Evolutionary conservation across 352 stramenopile genomes (phyloP).

Genomic region (Globisporangium acanthophoron): DNA sequence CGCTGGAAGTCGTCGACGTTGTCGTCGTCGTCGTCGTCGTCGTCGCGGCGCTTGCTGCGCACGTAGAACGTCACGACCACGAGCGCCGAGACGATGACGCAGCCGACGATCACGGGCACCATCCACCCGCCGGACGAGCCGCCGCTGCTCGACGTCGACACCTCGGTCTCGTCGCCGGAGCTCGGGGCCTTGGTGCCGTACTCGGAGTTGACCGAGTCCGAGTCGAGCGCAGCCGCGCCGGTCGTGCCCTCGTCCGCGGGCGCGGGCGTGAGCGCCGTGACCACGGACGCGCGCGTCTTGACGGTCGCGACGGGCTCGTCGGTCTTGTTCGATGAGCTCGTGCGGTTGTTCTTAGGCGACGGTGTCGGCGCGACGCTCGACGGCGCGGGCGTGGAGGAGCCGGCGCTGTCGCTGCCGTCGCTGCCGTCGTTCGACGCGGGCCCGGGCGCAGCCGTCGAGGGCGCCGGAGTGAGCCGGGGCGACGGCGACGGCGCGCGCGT

Average conservation of each 20-base stretch:
- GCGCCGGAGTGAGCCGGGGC: slow-evolving; percentile 10
- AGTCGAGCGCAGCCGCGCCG: slow-evolving; percentile 24
- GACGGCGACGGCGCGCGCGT: background rate
- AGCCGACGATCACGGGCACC: slow-evolving; percentile 50
- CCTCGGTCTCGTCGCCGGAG: slow-evolving; percentile 10
- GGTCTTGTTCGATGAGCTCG: slow-evolving; percentile 7
- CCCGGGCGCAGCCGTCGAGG: slow-evolving; percentile 16
- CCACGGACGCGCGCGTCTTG: slow-evolving; percentile 15
- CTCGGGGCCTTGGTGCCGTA: slow-evolving; percentile 40
- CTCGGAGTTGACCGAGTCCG: slow-evolving; percentile 30
- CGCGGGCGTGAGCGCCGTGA: slow-evolving; percentile 17
- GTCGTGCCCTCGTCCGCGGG: slow-evolving; percentile 17
- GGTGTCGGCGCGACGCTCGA: slow-evolving; percentile 19
- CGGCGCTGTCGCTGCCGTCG: slow-evolving; percentile 2
- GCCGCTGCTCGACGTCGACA: slow-evolving; percentile 10
- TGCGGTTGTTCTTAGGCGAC: slow-evolving; percentile 6
- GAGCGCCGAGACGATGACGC: slow-evolving; percentile 45
- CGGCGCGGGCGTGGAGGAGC: slow-evolving; percentile 14
- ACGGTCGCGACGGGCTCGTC: slow-evolving; percentile 18
- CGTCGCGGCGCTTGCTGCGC: slow-evolving; percentile 31
- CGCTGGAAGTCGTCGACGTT: slow-evolving; percentile 32
- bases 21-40: slow-evolving; percentile 46
- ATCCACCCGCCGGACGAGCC: slow-evolving; percentile 34
- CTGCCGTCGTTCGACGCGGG: background rate
- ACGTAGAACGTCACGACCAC: slow-evolving; percentile 61